These are phyloP conservation scores for Termitomyces sp. DNA, from an alignment of 768 basidiomycete genomes.

Conservation along the genomic window DNA sequence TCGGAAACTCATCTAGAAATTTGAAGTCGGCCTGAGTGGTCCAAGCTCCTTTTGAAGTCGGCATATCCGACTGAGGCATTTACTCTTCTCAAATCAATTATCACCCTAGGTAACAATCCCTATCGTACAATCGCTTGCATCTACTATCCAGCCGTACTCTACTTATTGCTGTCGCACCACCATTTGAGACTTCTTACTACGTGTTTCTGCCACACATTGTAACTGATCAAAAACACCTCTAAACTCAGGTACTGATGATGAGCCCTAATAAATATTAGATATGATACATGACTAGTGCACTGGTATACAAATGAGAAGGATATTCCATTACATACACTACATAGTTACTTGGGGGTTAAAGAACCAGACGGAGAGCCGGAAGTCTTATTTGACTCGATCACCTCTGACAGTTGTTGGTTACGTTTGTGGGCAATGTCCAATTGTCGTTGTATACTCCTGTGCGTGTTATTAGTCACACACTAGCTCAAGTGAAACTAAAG, in stretches of 20 bases:
- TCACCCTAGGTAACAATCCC: too few species aligned
- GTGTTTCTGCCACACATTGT: not conserved
- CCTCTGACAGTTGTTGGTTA: constrained; percentile 54
- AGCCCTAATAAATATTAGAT: not conserved
- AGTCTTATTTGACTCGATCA: constrained; percentile 39
- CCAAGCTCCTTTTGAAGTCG: too few species aligned
- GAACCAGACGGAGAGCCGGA: constrained; percentile 4
- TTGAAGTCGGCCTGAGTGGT: too few species aligned
- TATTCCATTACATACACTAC: too few species aligned
- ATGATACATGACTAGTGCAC: constrained; percentile 4
- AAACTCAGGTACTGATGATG: not conserved
- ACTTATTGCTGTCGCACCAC: not conserved
- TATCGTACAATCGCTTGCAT: not conserved
- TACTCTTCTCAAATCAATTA: not conserved
- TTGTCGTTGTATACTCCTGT: constrained; percentile 72
- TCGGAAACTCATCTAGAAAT: too few species aligned
- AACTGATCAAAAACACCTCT: not conserved
- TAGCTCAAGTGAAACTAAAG: not conserved
- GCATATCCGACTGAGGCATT: not conserved
- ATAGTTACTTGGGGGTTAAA: constrained; percentile 9
- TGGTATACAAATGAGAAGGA: constrained; percentile 2
- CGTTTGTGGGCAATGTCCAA: constrained; percentile 78
- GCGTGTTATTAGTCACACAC: not conserved
- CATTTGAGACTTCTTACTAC: not conserved
- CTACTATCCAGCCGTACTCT: too few species aligned